A percentile compares a stretch with the other conserved stretches of the same genome.
phyloP scores from a whole-genome alignment of 192 early-diverging fungal species.

The Phycomyces nitens region DNA sequence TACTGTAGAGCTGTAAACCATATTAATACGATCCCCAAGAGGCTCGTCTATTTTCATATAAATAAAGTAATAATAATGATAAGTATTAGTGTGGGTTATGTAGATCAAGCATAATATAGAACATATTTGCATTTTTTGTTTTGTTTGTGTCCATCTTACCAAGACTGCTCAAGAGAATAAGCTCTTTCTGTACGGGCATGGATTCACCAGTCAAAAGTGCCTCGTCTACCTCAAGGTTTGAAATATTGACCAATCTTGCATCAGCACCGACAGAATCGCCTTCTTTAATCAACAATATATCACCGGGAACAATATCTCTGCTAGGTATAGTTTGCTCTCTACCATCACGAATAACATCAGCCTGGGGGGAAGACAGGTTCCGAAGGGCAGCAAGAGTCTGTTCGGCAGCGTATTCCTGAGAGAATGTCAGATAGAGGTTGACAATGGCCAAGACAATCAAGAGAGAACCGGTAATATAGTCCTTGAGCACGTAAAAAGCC shows the following conservation, averaged over 20 bases:
- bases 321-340: slow-evolving; percentile 67
- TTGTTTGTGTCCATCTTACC: slow-evolving; percentile 4
- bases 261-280: slow-evolving; percentile 93
- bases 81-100: no score
- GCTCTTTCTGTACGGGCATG: slow-evolving; percentile 70
- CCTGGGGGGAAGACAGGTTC: slow-evolving; percentile 80
- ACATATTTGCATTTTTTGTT: neutral
- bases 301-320: slow-evolving; percentile 80
- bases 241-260: slow-evolving; percentile 73
- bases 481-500: slow-evolving; percentile 56
- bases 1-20: slow-evolving; percentile 85
- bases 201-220: slow-evolving; percentile 91
- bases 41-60: slow-evolving; percentile 50
- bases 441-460: slow-evolving; percentile 75
- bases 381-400: slow-evolving; percentile 89
- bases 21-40: slow-evolving; percentile 89
- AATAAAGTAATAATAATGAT: no score
- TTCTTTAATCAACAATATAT: slow-evolving; percentile 85
- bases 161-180: slow-evolving; percentile 6
- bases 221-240: slow-evolving; percentile 90
- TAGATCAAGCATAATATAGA: no score
- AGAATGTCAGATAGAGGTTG: slow-evolving; percentile 87
- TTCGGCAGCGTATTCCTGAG: slow-evolving; percentile 94
- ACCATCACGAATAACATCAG: slow-evolving; percentile 84
- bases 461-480: slow-evolving; percentile 67